These are phyloP conservation scores for Diaporthe nobilis DNA, from an alignment of 2,329 filamentous ascomycete genomes.

Conservation along the genomic window DNA sequence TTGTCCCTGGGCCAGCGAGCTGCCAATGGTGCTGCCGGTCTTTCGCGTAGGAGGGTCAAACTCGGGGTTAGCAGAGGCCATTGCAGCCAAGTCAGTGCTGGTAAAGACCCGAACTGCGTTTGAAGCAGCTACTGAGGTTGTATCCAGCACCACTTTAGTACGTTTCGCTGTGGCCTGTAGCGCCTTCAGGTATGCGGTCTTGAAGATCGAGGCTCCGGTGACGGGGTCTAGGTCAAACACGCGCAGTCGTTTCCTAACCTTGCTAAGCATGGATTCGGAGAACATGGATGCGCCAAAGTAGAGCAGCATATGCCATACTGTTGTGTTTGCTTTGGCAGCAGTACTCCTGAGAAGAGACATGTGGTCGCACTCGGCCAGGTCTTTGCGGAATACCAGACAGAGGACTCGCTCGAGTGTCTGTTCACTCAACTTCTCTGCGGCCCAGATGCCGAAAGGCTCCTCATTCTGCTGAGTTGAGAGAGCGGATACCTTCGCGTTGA, in stretches of 20 bases:
- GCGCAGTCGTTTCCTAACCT: slow-evolving; percentile 35
- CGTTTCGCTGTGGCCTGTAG: slow-evolving; percentile 12
- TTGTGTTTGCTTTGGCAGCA: slow-evolving; percentile 16
- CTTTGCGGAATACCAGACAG: slow-evolving; percentile 29
- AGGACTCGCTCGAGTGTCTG: slow-evolving; percentile 14
- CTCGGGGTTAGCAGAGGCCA: slow-evolving; percentile 38
- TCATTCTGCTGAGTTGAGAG: background rate
- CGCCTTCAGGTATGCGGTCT: slow-evolving; percentile 19
- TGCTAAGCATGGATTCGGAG: slow-evolving; percentile 22
- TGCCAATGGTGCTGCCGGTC: background rate
- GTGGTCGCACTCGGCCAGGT: slow-evolving; percentile 31
- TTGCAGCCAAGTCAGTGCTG: slow-evolving; percentile 6
- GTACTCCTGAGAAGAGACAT: slow-evolving; percentile 26
- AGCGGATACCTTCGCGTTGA: slow-evolving; percentile 26
- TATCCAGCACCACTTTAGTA: slow-evolving; percentile 13
- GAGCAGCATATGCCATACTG: slow-evolving; percentile 30
- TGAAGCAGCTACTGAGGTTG: slow-evolving; percentile 17
- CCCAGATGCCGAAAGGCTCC: slow-evolving; percentile 37
- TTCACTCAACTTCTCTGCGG: slow-evolving; percentile 20
- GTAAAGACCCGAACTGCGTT: background rate
- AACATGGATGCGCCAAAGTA: slow-evolving; percentile 35
- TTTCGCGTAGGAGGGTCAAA: slow-evolving; percentile 30
- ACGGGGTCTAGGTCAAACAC: slow-evolving; percentile 27
- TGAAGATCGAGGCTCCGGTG: slow-evolving; percentile 17
- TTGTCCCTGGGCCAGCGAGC: background rate